Evolutionary conservation across 768 basidiomycete genomes (phyloP).

Genomic region (Scleroderma bovista): DNA sequence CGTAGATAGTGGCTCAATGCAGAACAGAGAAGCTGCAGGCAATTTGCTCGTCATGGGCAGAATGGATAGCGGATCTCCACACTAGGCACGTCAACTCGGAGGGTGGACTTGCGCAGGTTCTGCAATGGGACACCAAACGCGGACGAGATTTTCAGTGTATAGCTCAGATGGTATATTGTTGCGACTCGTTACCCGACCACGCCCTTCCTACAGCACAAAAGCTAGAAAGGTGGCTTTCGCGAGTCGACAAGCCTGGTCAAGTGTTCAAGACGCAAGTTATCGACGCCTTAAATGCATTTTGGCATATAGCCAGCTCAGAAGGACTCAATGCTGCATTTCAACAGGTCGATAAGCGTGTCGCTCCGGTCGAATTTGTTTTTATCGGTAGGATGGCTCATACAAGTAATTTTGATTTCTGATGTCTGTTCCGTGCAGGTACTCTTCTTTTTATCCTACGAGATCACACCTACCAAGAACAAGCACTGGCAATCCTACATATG

Average conservation of each 20-base stretch:
- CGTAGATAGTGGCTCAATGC: background rate
- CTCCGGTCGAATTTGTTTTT: constrained; percentile 76
- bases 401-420: background rate
- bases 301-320: constrained; percentile 42
- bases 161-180: constrained; percentile 64
- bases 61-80: constrained; percentile 60
- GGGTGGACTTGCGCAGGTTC: constrained; percentile 48
- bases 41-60: constrained; percentile 62
- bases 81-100: constrained; percentile 50
- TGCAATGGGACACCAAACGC: constrained; percentile 62
- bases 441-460: constrained; percentile 53
- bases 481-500: constrained; percentile 51
- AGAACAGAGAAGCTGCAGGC: constrained; percentile 72
- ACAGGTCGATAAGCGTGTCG: constrained; percentile 52
- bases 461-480: constrained; percentile 38
- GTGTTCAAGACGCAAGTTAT: constrained; percentile 52
- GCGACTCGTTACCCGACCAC: constrained; percentile 44
- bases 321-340: constrained; percentile 44
- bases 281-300: constrained; percentile 48
- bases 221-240: constrained; percentile 43
- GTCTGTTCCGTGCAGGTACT: constrained; percentile 45
- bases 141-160: constrained; percentile 76
- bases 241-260: constrained; percentile 33
- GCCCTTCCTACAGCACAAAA: constrained; percentile 48
- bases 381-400: constrained; percentile 46